Base-by-base conservation (phyloP, 164 flowering plant species). In the Nymphaea colorata region DNA sequence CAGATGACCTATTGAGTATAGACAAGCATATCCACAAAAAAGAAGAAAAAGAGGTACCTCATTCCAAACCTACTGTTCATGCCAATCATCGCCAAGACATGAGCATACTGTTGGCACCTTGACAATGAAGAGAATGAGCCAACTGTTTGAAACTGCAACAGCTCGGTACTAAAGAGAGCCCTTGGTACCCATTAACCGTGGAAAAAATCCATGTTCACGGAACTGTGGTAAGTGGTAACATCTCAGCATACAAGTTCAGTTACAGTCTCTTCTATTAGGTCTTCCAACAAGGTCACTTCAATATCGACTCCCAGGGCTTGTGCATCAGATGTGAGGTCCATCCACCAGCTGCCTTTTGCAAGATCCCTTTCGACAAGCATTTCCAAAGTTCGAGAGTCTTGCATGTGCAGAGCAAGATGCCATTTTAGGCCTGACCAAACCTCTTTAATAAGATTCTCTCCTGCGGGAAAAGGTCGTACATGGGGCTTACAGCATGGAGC, bases 341-440 rank as follows among this genome's bases (percentile, higher is more conserved):
- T 80, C 99, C 97, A 94, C 18, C 68, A 71, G 70, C 80, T 79
- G 17, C 73, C 55, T 72, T 74, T 84, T 53, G 70, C 79, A 86
- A 91, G 70, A 82, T 94, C 98, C 69, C 79, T 85, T 45, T 74
- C 76, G 63, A 88, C 79, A 66, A 85, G 79, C 71, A 82, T 85
- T 42, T 94, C 97, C 65, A 91, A 62, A 18, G 87, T 83, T 14
- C 61, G 77, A 8, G 25, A n/a, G 11, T 10, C 36, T 62, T 87
- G 74, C 4, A 69, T 74, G 11, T 73, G 73, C 4, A 80, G 79
- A 41, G 71, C 69, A 36, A 90, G 76, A 77, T 79, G 76, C 85
- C 84, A 80, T 45, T 76, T 76, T 41, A 91, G 79, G 67, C 81
- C 81, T 73, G 83, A 74, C 83, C 86, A 82, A 36, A 87, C 81